Evolutionary conservation across 306 rosid genomes (phyloP), one percentile per base, ranked within the genome.

Genomic region (Corylus americana): DNA sequence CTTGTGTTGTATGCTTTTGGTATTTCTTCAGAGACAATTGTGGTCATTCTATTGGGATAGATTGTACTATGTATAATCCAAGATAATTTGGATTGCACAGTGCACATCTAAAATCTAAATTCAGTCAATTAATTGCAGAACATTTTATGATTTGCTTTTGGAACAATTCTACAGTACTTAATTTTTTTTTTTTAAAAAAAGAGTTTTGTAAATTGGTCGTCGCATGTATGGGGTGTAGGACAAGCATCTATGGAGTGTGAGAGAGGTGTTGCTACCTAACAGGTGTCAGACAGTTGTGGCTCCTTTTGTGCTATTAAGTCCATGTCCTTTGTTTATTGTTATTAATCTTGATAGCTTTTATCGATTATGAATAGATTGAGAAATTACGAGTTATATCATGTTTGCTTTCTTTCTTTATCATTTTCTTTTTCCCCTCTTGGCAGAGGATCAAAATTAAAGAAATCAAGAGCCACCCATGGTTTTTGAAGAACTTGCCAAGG

Each of bases 381-480:
- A 42, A 42, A 42, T 42, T 42, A 42, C 1, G 45, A 42, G 8
- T 78, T 58, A 68, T 73, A 70, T 80, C 50, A 58, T 48, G 58
- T 64, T 85, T 87, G 76, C 27, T 74, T 77, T 53, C 72, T n/a
- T 66, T 16, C 72, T 4, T n/a, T 39, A 17, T 39, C 47, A 2
- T 58, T 58, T 5, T 42, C 45, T 42, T 25, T 59, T 59, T 29
- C 48, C 20, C 17, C 27, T 29, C 44, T 68, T n/a, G 69, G 69
- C 89, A 92, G 97, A 87, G 97, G 83, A 87, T 88, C 83, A 87
- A 88, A 73, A 92, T 92, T 61, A 92, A 88, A 85, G 97, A 92
- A 73, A 88, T 92, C 85, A 92, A 92, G 91, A 82, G 80, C 63
- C 94, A 92, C 67, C 94, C 94, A 16, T 92, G 97, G 97, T 92